Base-by-base conservation (phyloP, 75 land plant species). In the Gnetum montanum region DNA sequence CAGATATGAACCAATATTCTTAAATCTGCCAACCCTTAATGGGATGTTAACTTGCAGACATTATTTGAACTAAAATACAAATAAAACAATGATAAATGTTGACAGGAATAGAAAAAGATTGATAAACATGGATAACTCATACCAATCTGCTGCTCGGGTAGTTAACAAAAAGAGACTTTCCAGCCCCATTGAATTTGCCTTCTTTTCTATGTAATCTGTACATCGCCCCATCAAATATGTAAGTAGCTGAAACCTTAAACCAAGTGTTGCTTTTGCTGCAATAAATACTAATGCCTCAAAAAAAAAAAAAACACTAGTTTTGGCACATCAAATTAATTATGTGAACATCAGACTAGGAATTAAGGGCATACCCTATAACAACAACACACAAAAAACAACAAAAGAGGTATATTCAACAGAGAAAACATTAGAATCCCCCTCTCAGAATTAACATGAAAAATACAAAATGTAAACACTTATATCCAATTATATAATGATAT, bases 71-170 rank as follows among this genome's bases (percentile, higher is more conserved):
- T n/a, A n/a, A n/a, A n/a, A n/a, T n/a, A n/a, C n/a, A n/a, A n/a
- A n/a, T n/a, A n/a, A 2, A 15, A 23, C 11, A 48, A 48, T 22
- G 11, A 11, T 48, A 12, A 8, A 27, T 48, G 4, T 8, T 0
- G 15, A 26, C 24, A 8, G 6, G 13, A 10, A 48, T 12, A 26
- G 27, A 26, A 2, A 48, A 3, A 48, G 3, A 25, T 26, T 26
- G 24, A 16, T 3, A 26, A 48, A 3, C 8, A 33, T 22, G n/a
- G 3, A n/a, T n/a, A n/a, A n/a, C n/a, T 29, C 74, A 49, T 65
- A 90, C 94, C 97, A 91, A 43, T 91, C 97, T 58, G 86, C 86
- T 8, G 95, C 68, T 31, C 97, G 89, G 22, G 97, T 92, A 36
- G 97, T 92, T 15, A 89, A 74, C 51, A 92, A 68, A 51, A 92